These are phyloP conservation scores for apple (Malus domestica) DNA, from an alignment of 306 rosid genomes.

Conservation along the genomic window ASM211411v1 NC_041791.1:251001-251500, in stretches of 20 bases:
- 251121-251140: too few species aligned
- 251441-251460: constrained; percentile 2
- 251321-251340: neutral
- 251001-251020: neutral
- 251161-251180: neutral
- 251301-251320: neutral
- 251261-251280: neutral
- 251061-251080: neutral
- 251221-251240: neutral
- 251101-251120: neutral
- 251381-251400: neutral
- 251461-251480: constrained; percentile 55
- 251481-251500: constrained; percentile 18
- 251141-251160: neutral
- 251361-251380: neutral
- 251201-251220: neutral
- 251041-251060: too few species aligned
- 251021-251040: neutral
- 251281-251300: neutral
- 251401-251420: neutral
- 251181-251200: neutral
- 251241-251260: neutral
- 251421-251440: neutral
- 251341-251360: neutral
- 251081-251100: neutral